A percentile compares a stretch with the other conserved stretches of the same genome.
phyloP scores from a whole-genome alignment of 129 eudicot genomes.

The Helianthus annuus region DNA sequence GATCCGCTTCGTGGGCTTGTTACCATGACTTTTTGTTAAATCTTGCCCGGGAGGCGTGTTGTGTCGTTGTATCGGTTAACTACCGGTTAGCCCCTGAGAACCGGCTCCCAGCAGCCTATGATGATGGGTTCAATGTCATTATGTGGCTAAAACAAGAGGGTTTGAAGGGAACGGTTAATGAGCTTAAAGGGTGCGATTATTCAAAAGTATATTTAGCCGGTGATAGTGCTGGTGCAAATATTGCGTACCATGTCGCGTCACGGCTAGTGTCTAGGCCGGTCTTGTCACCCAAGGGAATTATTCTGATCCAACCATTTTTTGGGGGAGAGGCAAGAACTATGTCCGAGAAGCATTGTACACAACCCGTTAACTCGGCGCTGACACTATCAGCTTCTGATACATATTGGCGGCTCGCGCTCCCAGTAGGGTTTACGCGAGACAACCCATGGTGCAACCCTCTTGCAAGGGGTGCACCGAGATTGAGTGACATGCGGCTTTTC shows the following conservation, averaged over 20 bases:
- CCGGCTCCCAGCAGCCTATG: slow-evolving; percentile 60
- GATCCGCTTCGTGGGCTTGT: slow-evolving; percentile 72
- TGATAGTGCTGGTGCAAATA: slow-evolving; percentile 71
- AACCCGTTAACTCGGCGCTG: slow-evolving; percentile 43
- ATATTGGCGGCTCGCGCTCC: slow-evolving; percentile 60
- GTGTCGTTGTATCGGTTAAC: slow-evolving; percentile 52
- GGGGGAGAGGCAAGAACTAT: slow-evolving; percentile 55
- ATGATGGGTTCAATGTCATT: slow-evolving; percentile 47
- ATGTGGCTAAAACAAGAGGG: slow-evolving; percentile 46
- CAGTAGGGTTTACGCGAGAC: slow-evolving; percentile 47
- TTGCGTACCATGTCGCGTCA: slow-evolving; percentile 46
- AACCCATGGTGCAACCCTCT: slow-evolving; percentile 70
- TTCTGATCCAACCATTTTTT: slow-evolving; percentile 59
- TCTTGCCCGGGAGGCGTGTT: slow-evolving; percentile 42
- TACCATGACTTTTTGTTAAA: slow-evolving; percentile 53
- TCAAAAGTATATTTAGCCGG: slow-evolving; percentile 49
- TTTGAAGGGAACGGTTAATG: slow-evolving; percentile 23
- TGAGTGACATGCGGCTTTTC: slow-evolving; percentile 27
- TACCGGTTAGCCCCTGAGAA: slow-evolving; percentile 65
- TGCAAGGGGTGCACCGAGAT: slow-evolving; percentile 31
- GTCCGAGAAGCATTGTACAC: slow-evolving; percentile 43
- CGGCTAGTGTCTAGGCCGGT: slow-evolving; percentile 24
- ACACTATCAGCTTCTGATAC: slow-evolving; percentile 52
- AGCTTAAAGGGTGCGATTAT: slow-evolving; percentile 48
- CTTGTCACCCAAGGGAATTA: slow-evolving; percentile 36